Evolutionary conservation across 2,329 filamentous ascomycete genomes (phyloP).

Genomic region (Venturia pyrina): DNA sequence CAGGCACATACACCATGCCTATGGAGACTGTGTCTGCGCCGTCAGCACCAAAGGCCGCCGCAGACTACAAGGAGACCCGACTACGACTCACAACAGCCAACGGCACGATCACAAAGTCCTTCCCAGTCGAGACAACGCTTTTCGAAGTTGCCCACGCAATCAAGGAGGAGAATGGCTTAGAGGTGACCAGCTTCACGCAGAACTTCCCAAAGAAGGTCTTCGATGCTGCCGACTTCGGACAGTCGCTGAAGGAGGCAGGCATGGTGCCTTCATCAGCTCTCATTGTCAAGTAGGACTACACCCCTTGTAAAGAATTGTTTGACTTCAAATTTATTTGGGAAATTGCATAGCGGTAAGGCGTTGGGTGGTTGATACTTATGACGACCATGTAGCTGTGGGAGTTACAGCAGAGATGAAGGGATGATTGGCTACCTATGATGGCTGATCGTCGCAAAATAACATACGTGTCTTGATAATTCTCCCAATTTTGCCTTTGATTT

Average conservation of each 20-base stretch:
- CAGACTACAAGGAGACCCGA: conserved; percentile 69
- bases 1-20: conserved; percentile 21
- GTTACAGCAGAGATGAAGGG: neutral
- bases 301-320: neutral
- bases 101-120: conserved; percentile 76
- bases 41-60: conserved; percentile 50
- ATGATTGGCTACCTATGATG: neutral
- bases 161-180: conserved; percentile 56
- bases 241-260: conserved; percentile 87
- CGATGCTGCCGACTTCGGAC: conserved; percentile 61
- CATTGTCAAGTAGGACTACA: conserved; percentile 46
- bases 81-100: conserved; percentile 67
- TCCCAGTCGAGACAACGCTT: conserved; percentile 80
- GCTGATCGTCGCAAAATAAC: neutral
- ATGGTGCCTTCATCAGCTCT: conserved; percentile 85
- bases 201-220: conserved; percentile 85
- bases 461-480: too few relatives aligned
- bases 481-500: too few relatives aligned
- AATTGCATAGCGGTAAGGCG: conserved; percentile 2
- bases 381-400: neutral
- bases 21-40: conserved; percentile 41
- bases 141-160: conserved; percentile 82
- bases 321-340: neutral
- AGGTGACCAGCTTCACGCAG: conserved; percentile 68
- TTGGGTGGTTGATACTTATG: neutral